Conservation (phyloP, 106 monocot species). For the Dactylorhiza incarnata region DNA sequence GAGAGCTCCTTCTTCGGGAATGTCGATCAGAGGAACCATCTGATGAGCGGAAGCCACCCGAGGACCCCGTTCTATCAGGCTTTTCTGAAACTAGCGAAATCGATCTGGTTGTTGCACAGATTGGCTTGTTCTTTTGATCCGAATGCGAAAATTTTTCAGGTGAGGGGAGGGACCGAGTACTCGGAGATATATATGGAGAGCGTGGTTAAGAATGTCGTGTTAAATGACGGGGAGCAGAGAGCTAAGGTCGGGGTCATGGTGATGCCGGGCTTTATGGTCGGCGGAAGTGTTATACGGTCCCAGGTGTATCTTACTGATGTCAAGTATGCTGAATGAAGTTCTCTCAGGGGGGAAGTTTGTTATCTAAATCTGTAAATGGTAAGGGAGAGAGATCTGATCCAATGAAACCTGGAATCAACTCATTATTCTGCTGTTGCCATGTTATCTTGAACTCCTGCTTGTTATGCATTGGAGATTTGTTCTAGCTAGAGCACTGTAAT, state of each 20-base stretch:
- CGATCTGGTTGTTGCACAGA: conserved; percentile 54
- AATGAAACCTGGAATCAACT: background rate
- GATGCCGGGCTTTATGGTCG: conserved; percentile 67
- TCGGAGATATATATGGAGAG: conserved; percentile 57
- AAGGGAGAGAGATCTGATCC: background rate
- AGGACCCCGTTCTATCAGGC: conserved; percentile 81
- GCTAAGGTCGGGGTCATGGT: conserved; percentile 63
- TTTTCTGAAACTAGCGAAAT: conserved; percentile 64
- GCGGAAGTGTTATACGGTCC: conserved; percentile 28
- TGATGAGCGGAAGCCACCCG: conserved; percentile 52
- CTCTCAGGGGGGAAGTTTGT: background rate
- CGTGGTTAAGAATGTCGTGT: conserved; percentile 21
- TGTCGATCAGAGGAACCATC: conserved; percentile 54
- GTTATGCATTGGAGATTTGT: background rate
- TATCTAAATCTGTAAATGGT: background rate
- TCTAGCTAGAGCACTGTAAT: background rate
- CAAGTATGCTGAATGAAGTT: conserved; percentile 13
- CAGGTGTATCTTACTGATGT: conserved; percentile 49
- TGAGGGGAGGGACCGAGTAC: conserved; percentile 26
- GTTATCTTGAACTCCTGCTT: background rate
- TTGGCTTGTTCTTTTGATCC: conserved; percentile 41
- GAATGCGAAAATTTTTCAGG: conserved; percentile 44
- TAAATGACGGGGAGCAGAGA: conserved; percentile 7
- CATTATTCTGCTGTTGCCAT: conserved; percentile 3
- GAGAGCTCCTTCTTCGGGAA: conserved; percentile 73